Evolutionary conservation across 805 yeast genomes (phyloP).

Genomic region (Naumovozyma baii): DNA sequence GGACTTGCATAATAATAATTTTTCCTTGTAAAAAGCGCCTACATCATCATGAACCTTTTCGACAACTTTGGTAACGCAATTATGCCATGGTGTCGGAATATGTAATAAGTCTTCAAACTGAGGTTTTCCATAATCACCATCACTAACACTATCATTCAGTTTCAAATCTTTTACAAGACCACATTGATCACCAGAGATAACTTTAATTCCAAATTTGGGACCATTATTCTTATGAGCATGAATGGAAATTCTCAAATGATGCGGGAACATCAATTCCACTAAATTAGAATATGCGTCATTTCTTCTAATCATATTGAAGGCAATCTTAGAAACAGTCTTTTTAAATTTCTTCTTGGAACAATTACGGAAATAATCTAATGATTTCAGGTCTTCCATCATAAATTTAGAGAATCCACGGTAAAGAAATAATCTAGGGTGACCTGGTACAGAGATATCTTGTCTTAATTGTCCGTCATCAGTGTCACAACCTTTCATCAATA

Average conservation of each 20-base stretch:
- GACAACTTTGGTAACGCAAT: constrained; percentile 34
- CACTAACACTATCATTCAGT: constrained; percentile 12
- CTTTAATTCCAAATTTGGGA: constrained; percentile 49
- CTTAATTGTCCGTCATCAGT: constrained; percentile 56
- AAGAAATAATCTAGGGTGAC: constrained; percentile 44
- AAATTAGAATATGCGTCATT: constrained; percentile 58
- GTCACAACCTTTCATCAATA: constrained; percentile 38
- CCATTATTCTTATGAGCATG: constrained; percentile 53
- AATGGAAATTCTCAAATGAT: constrained; percentile 49
- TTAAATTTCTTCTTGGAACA: constrained; percentile 41
- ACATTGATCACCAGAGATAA: constrained; percentile 38
- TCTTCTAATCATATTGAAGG: constrained; percentile 56
- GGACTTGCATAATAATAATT: constrained; percentile 31
- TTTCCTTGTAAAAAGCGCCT: constrained; percentile 9
- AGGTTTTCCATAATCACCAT: constrained; percentile 29
- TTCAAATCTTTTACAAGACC: constrained; percentile 38
- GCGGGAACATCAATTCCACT: constrained; percentile 50
- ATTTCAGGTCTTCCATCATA: constrained; percentile 48
- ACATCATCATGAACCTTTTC: constrained; percentile 25
- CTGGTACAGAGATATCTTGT: constrained; percentile 46
- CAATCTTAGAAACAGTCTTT: constrained; percentile 42
- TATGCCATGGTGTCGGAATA: constrained; percentile 63
- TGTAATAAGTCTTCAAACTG: constrained; percentile 44
- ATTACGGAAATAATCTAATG: constrained; percentile 32
- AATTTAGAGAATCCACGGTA: constrained; percentile 51